Evolutionary conservation across 1,284 basidiomycete species (phyloP).

Genomic region (Heterobasidion parviporum): DNA sequence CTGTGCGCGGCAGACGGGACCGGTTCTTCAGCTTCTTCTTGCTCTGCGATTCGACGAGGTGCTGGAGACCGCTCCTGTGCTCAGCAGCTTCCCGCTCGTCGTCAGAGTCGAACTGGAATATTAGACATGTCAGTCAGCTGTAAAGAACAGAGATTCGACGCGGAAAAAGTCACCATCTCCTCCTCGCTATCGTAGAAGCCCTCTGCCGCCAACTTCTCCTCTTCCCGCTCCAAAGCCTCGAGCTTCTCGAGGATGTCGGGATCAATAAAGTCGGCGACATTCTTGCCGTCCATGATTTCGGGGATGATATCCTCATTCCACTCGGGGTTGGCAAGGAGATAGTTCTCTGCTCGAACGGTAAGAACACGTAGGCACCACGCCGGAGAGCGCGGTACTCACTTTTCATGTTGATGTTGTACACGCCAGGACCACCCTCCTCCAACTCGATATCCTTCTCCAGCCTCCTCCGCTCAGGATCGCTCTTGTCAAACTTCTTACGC

Average conservation of each 20-base stretch:
- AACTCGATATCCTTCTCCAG: slow-evolving; percentile 77
- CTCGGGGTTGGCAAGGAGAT: slow-evolving; percentile 82
- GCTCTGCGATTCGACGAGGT: slow-evolving; percentile 76
- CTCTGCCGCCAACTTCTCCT: slow-evolving; percentile 88
- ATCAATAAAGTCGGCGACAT: slow-evolving; percentile 98
- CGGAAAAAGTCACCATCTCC: slow-evolving; percentile 54
- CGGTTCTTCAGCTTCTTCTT: slow-evolving; percentile 89
- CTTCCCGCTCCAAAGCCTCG: slow-evolving; percentile 94
- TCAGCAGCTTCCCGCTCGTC: slow-evolving; percentile 80
- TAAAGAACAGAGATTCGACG: slow-evolving; percentile 2
- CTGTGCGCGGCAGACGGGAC: slow-evolving; percentile 79
- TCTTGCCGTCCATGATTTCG: slow-evolving; percentile 98
- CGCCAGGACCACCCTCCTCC: slow-evolving; percentile 81
- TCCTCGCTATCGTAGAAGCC: slow-evolving; percentile 93
- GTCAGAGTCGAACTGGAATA: slow-evolving; percentile 74
- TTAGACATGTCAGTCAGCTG: not conserved
- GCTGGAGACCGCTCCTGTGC: slow-evolving; percentile 55
- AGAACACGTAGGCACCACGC: slow-evolving; percentile 4
- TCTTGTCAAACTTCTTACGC: slow-evolving; percentile 80
- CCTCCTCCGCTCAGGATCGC: slow-evolving; percentile 65
- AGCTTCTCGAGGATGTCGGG: slow-evolving; percentile 97
- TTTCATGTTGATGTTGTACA: slow-evolving; percentile 85
- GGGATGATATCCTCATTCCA: slow-evolving; percentile 98
- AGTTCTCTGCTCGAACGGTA: slow-evolving; percentile 58
- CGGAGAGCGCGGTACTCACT: slow-evolving; percentile 41